A percentile compares a stretch with the other conserved stretches of the same genome.
phyloP scores from a whole-genome alignment of 2,329 filamentous ascomycete species.

The Ilyonectria mors-panacis region DNA sequence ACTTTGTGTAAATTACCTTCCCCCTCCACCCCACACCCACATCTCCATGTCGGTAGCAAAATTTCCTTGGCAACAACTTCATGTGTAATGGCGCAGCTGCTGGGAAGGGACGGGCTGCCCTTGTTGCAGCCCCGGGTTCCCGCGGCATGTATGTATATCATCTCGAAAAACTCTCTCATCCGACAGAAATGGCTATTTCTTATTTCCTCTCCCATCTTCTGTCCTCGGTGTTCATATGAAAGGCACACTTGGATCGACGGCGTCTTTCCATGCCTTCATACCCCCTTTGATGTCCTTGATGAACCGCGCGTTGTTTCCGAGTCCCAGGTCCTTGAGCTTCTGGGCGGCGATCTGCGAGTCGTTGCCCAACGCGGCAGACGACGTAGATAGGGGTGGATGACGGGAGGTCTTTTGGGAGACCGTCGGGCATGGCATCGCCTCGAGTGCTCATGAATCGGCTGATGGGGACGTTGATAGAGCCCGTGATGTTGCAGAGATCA shows the following conservation, averaged over 20 bases:
- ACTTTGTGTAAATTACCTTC: constrained; percentile 65
- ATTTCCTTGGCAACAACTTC: constrained; percentile 15
- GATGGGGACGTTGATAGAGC: constrained; percentile 79
- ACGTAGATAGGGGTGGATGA: constrained; percentile 74
- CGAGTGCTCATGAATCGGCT: constrained; percentile 70
- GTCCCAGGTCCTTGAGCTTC: constrained; percentile 74
- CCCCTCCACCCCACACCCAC: constrained; percentile 9
- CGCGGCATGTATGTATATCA: constrained; percentile 48
- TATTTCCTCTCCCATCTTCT: constrained; percentile 26
- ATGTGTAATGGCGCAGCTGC: constrained; percentile 45
- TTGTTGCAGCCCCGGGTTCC: constrained; percentile 34
- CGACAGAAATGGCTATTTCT: constrained; percentile 31
- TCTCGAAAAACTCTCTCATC: constrained; percentile 46
- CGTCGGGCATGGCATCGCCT: constrained; percentile 47
- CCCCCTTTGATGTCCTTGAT: constrained; percentile 82
- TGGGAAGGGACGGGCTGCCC: constrained; percentile 34
- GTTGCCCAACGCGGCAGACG: constrained; percentile 82
- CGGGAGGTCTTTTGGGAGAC: constrained; percentile 58
- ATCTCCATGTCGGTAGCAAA: constrained; percentile 30
- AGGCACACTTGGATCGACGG: constrained; percentile 73
- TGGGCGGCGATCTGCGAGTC: constrained; percentile 81
- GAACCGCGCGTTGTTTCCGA: constrained; percentile 66
- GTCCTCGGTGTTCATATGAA: constrained; percentile 60
- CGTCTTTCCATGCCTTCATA: constrained; percentile 78
- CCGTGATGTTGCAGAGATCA: constrained; percentile 81